These are phyloP conservation scores for Rhizopogon sp. DNA, from an alignment of 768 basidiomycete genomes.

Conservation along the genomic window DNA sequence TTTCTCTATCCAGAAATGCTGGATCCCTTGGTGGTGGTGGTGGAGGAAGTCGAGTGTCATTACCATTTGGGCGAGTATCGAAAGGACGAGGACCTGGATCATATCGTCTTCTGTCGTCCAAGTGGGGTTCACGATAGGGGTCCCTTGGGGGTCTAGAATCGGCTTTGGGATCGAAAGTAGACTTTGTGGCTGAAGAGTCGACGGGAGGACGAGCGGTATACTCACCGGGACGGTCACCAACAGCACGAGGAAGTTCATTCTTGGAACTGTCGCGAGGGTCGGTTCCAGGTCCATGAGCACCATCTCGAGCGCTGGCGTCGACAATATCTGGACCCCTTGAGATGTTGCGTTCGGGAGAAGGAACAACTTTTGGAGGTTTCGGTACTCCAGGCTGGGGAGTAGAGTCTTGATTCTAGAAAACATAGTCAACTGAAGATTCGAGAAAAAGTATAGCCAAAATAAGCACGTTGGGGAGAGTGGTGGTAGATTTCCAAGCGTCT, in stretches of 20 bases:
- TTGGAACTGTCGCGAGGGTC: constrained; percentile 6
- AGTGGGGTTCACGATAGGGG: constrained; percentile 16
- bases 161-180: constrained; percentile 22
- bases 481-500: constrained; percentile 4
- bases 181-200: constrained; percentile 21
- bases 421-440: constrained; percentile 8
- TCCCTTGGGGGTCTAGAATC: constrained; percentile 20
- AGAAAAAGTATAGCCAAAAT: constrained; percentile 4
- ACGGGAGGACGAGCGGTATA: constrained; percentile 18
- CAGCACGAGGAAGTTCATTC: constrained; percentile 5
- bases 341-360: constrained; percentile 4
- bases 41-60: constrained; percentile 12
- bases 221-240: constrained; percentile 25
- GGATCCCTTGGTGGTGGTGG: constrained; percentile 19
- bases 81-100: constrained; percentile 16
- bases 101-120: constrained; percentile 26
- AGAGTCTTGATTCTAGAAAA: constrained; percentile 19
- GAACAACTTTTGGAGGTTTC: constrained; percentile 15
- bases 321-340: constrained; percentile 9
- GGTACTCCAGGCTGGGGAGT: constrained; percentile 19
- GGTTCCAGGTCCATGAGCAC: neutral
- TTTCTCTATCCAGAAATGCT: constrained; percentile 28
- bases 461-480: constrained; percentile 25
- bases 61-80: constrained; percentile 12
- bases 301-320: constrained; percentile 5